Evolutionary conservation across 139 green algal species (phyloP).

Genomic region (Closterium sp.): DNA sequence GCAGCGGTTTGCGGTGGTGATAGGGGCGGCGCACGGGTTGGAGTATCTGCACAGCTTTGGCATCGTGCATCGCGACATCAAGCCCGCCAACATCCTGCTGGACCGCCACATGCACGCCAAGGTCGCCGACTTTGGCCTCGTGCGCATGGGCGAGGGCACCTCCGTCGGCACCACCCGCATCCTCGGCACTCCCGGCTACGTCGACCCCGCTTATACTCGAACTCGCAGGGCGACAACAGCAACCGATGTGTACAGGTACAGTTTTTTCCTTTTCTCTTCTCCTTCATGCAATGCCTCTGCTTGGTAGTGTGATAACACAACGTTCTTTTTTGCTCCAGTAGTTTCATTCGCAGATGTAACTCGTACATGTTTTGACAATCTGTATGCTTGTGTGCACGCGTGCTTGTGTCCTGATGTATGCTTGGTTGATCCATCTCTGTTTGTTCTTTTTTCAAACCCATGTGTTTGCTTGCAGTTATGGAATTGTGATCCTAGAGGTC

Average conservation of each 20-base stretch:
- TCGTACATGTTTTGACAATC: too few relatives aligned
- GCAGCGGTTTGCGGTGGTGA: neutral
- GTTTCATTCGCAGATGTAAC: too few relatives aligned
- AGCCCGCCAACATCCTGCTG: slow-evolving; percentile 23
- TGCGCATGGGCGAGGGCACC: neutral
- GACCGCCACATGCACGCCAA: neutral
- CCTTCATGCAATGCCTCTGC: neutral
- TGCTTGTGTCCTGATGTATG: neutral
- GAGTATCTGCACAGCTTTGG: slow-evolving; percentile 20
- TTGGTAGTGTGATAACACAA: too few relatives aligned
- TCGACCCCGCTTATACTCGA: neutral
- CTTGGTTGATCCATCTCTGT: too few relatives aligned
- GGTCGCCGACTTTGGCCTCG: neutral
- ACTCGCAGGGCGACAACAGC: neutral
- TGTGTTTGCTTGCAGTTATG: neutral
- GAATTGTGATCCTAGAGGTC: neutral
- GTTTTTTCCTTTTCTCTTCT: too few relatives aligned
- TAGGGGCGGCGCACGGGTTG: neutral
- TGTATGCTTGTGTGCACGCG: too few relatives aligned
- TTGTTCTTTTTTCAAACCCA: too few relatives aligned
- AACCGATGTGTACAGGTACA: neutral
- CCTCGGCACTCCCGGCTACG: neutral
- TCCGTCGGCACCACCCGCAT: neutral
- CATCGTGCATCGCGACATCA: slow-evolving; percentile 47
- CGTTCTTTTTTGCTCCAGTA: too few relatives aligned